Evolutionary conservation across 1,139 yeast genomes (phyloP).

Genomic region (Saccharomyces hybrid): DNA sequence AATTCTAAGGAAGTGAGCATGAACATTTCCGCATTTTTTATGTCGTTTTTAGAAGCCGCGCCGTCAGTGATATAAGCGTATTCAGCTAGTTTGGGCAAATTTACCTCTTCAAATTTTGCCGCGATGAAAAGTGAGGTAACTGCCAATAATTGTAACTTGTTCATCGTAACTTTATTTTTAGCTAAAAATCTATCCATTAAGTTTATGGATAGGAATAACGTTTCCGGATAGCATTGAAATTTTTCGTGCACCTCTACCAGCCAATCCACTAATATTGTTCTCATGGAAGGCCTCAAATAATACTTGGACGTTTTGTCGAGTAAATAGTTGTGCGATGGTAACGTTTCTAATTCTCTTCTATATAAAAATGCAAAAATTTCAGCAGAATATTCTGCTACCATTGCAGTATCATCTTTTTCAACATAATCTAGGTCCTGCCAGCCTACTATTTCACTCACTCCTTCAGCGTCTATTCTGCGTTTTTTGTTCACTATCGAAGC

Average conservation of each 20-base stretch:
- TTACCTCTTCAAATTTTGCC: constrained; percentile 93
- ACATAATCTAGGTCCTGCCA: constrained; percentile 76
- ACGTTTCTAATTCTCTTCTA: constrained; percentile 59
- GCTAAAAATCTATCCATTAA: constrained; percentile 87
- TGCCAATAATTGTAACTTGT: constrained; percentile 80
- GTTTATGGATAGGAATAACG: constrained; percentile 78
- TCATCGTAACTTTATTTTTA: constrained; percentile 65
- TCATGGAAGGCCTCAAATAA: constrained; percentile 70
- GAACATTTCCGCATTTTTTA: constrained; percentile 78
- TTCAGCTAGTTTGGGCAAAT: constrained; percentile 80
- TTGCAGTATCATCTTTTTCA: constrained; percentile 77
- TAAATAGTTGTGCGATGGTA: constrained; percentile 69
- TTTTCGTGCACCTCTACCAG: constrained; percentile 83
- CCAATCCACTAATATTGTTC: constrained; percentile 91
- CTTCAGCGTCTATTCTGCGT: constrained; percentile 13
- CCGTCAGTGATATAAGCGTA: constrained; percentile 85
- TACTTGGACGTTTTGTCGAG: constrained; percentile 35
- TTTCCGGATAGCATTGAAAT: constrained; percentile 82
- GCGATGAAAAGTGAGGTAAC: constrained; percentile 87
- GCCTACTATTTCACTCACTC: constrained; percentile 31
- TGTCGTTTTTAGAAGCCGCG: constrained; percentile 77
- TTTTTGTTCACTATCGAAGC: constrained; percentile 10
- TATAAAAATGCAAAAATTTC: constrained; percentile 78
- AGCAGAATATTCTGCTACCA: constrained; percentile 83
- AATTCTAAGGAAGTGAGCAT: constrained; percentile 69